Evolutionary conservation across 176 grass and related monocot genomes (phyloP).

Genomic region (Phoenix roebelenii): DNA sequence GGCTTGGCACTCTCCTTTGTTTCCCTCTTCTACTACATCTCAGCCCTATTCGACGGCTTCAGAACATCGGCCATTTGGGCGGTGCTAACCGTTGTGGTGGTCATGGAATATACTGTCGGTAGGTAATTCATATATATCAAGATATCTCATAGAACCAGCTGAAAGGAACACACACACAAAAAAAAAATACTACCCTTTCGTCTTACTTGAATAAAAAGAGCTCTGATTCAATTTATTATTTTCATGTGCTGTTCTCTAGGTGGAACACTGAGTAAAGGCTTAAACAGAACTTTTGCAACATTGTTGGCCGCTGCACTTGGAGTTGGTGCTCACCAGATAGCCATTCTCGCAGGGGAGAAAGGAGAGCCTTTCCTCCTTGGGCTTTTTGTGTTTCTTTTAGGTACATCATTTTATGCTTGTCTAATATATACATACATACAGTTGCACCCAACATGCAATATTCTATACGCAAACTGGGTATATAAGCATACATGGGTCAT

Average conservation of each 20-base stretch:
- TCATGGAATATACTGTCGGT: constrained; percentile 97
- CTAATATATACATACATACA: too few relatives aligned
- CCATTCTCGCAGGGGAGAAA: too few relatives aligned
- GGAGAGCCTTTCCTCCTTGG: too few relatives aligned
- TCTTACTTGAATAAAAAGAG: not conserved
- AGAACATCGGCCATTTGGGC: constrained; percentile 60
- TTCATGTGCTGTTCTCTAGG: constrained; percentile 20
- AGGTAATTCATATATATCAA: constrained; percentile 1
- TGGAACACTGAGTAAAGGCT: constrained; percentile 62
- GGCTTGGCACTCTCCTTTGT: constrained; percentile 69
- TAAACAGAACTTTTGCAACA: constrained; percentile 57
- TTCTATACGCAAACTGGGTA: too few relatives aligned
- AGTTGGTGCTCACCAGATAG: constrained; percentile 28
- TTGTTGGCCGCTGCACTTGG: constrained; percentile 52
- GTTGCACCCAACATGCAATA: too few relatives aligned
- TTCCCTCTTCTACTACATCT: constrained; percentile 67
- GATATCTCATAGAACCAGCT: not conserved
- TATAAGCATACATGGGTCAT: too few relatives aligned
- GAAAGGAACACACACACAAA: too few relatives aligned
- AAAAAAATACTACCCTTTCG: not conserved
- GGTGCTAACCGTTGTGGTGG: constrained; percentile 71
- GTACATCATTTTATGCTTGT: too few relatives aligned
- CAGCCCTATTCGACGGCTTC: constrained; percentile 53
- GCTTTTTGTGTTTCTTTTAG: too few relatives aligned
- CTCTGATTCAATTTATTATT: not conserved